Evolutionary conservation across 176 grass and related monocot genomes (phyloP), one percentile per base, ranked within the genome.

Genomic region (Rhynchospora breviuscula): DNA sequence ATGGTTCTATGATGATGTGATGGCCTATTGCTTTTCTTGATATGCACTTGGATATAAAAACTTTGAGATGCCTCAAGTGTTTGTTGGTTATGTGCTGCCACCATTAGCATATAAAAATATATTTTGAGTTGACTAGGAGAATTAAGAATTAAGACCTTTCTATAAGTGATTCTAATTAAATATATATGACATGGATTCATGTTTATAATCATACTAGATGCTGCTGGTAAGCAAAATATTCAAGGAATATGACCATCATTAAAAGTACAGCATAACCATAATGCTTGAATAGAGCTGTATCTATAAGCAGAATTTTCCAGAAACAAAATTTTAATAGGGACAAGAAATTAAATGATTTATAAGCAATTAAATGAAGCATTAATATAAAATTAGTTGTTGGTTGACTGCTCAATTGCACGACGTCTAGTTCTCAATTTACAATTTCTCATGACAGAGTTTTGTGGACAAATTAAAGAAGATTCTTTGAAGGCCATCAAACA

Each of bases 61-160:
- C 23, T 78, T 77, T 7, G 11, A 78, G 51, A 78, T 78, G 51
- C 73, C 56, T 56, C n/a, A 78, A 57, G 73, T 78, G 31, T 6
- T 78, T 78, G 51, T 57, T 78, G 7, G 0, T 33, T 57, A 57
- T 52, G 57, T 57, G 73, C 73, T 35, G 51, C 51, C 56, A 54
- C 23, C 73, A 57, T 78, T 78, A 29, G 12, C 25, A 17, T 18
- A 78, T 17, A 56, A 0, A 71, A 71, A 78, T 76, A 26, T 23
- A 26, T 23, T 76, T 73, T 75, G 46, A 29, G 47, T 75, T 52
- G 47, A 75, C 18, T 26, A 25, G 21, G 5, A 1, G 5, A 25
- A 25, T 26, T 53, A 5, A 75, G 47, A 53, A 75, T 75, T 12
- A 53, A 75, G 46, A 53, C n/a, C 70, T 51, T 76, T 76, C 31